These are phyloP conservation scores for Cryptococcus wingfieldii DNA, from an alignment of 1,284 basidiomycete species.

Conservation along the genomic window DNA sequence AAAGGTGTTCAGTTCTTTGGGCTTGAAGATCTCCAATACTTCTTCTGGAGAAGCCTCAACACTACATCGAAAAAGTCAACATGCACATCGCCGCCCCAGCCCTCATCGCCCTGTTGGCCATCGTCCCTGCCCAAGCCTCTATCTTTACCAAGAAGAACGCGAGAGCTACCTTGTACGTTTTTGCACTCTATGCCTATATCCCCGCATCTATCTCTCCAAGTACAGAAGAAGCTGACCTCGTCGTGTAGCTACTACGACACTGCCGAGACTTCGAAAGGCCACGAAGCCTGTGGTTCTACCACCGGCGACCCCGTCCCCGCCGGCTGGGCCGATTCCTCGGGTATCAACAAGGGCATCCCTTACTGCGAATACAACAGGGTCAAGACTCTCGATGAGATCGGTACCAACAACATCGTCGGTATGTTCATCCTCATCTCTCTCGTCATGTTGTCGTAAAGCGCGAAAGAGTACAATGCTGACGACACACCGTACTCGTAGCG, in stretches of 20 bases:
- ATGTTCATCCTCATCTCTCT: neutral
- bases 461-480: no score
- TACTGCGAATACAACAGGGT: constrained; percentile 13
- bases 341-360: constrained; percentile 13
- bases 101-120: no score
- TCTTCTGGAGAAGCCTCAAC: no score
- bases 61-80: no score
- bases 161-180: no score
- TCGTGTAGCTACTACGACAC: constrained; percentile 19
- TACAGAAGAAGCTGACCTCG: constrained; percentile 6
- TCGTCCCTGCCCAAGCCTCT: neutral
- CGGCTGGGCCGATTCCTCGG: constrained; percentile 11
- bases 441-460: neutral
- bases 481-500: constrained; percentile 3
- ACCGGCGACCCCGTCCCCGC: constrained; percentile 11
- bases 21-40: no score
- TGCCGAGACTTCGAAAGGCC: constrained; percentile 2
- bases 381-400: constrained; percentile 14
- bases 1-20: no score
- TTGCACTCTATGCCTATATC: no score
- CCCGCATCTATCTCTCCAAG: neutral
- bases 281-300: constrained; percentile 7
- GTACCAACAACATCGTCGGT: constrained; percentile 23
- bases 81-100: no score
- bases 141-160: neutral